Evolutionary conservation across 2,329 filamentous ascomycete species (phyloP).

Genomic region (Emmonsiellopsis sp.): DNA sequence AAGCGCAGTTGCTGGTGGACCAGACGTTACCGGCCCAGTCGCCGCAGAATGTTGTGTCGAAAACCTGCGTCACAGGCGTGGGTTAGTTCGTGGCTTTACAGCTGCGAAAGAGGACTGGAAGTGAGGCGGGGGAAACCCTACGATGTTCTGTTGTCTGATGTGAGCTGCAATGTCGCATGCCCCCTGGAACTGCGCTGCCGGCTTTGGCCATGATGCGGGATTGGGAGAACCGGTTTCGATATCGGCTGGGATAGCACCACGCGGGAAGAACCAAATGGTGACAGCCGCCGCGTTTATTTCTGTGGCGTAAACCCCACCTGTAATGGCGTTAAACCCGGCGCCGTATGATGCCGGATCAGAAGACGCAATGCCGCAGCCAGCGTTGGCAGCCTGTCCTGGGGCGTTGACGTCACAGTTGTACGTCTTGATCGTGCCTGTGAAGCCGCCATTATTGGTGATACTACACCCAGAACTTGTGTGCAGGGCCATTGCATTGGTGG

Average conservation of each 20-base stretch:
- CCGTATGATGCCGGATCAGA: constrained; percentile 48
- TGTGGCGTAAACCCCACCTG: constrained; percentile 57
- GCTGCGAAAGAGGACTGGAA: not conserved
- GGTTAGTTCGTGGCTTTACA: not conserved
- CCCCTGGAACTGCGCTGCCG: constrained; percentile 53
- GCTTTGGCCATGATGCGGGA: constrained; percentile 34
- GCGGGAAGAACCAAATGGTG: constrained; percentile 40
- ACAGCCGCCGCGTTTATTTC: constrained; percentile 41
- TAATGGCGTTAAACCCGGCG: constrained; percentile 55
- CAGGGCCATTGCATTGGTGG: constrained; percentile 50
- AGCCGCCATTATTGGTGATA: constrained; percentile 14
- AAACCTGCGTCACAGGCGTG: constrained; percentile 30
- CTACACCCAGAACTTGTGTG: constrained; percentile 40
- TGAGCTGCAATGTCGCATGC: constrained; percentile 55
- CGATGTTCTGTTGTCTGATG: constrained; percentile 61
- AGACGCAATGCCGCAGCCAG: constrained; percentile 20
- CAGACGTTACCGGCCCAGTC: constrained; percentile 63
- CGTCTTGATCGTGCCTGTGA: not conserved
- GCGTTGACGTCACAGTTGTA: not conserved
- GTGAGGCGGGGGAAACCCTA: not conserved
- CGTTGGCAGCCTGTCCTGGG: not conserved
- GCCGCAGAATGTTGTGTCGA: constrained; percentile 74
- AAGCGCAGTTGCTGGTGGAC: constrained; percentile 44
- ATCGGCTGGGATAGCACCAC: constrained; percentile 30
- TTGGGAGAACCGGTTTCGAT: constrained; percentile 35